A percentile compares a stretch with the other conserved stretches of the same genome.
These are phyloP conservation scores for Austroboletus rostrupii DNA, from an alignment of 1,284 basidiomycete genomes.

Conservation along the genomic window DNA sequence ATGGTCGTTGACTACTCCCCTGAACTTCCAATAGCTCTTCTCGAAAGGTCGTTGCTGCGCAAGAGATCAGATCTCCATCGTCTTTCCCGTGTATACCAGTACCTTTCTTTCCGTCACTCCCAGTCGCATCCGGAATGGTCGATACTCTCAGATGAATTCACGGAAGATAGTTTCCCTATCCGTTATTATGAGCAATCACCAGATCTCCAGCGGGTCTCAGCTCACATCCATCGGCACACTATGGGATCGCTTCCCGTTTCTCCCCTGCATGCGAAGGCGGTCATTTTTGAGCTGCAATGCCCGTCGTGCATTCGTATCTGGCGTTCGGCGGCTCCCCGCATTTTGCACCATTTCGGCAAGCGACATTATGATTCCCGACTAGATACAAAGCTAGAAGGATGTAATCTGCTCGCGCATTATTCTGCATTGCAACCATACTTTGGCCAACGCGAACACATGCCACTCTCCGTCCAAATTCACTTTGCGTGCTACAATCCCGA, in stretches of 20 bases:
- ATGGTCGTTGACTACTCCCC: not conserved
- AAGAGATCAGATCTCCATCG: not conserved
- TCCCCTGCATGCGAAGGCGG: not conserved
- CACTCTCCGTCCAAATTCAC: not conserved
- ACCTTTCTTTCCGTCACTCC: not conserved
- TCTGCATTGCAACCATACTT: constrained; percentile 2
- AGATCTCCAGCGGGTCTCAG: not conserved
- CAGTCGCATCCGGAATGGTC: not conserved
- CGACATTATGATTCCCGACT: not conserved
- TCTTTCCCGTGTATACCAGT: not conserved
- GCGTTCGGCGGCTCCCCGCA: constrained; percentile 1
- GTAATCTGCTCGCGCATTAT: not conserved
- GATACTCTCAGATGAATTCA: constrained; percentile 9
- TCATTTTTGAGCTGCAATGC: constrained; percentile 9
- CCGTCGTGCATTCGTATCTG: not conserved
- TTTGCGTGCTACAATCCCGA: not conserved
- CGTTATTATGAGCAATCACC: constrained; percentile 4
- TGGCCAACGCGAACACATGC: not conserved
- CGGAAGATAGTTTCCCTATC: constrained; percentile 18
- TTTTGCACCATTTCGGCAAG: not conserved
- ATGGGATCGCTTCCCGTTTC: not conserved
- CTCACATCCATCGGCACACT: not conserved
- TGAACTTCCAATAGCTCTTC: not conserved
- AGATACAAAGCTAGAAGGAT: constrained; percentile 15
- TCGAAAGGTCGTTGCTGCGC: not conserved